Base-by-base conservation (phyloP, 352 stramenopile genomes). In the Pythium plurisporium region DNA sequence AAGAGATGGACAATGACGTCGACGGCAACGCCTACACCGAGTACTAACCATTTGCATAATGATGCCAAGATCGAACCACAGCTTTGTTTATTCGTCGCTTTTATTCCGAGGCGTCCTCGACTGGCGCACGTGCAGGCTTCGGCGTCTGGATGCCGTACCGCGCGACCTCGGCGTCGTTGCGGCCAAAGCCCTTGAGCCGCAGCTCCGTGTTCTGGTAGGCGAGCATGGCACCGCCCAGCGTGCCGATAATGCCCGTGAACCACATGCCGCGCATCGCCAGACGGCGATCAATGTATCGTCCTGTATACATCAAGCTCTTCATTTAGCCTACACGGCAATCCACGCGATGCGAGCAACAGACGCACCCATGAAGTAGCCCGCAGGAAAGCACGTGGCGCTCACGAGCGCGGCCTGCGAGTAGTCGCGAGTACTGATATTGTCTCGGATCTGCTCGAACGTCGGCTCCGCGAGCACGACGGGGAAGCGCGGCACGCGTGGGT, bases 171-270 rank as follows among this genome's bases (percentile, higher is more conserved):
- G 70, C 69, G 57, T 89, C 74, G 52, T 92, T 92, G 52, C 71
- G 76, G 11, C 78, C 82, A 52, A 81, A 92, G 45, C 84, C 84
- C 52, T 88, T 76, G 48, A 94, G 70, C 43, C 84, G 82, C 53
- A 90, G 65, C 41, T 81, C 71, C 41, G 82, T 84, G 73, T 94
- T 92, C 64, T 94, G 79, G 51, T 86, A 92, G 37, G 80, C 79
- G 55, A 86, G 54, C 72, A 90, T 59, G 40, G 67, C 61, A 36
- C 80, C 72, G 37, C 75, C 76, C 33, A 89, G 31, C 38, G 73
- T 79, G 53, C 79, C 80, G 30, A 92, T 58, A 26, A 92, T 64
- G 30, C 84, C 84, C 8, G 77, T 90, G 65, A 92, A 88, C 62
- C 65, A 77, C 76, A 90, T 86, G n/a, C 74, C 77, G 0, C 72